Evolutionary conservation across 2,329 filamentous ascomycete species (phyloP).

Genomic region (Cucurbitaria berberidis): DNA sequence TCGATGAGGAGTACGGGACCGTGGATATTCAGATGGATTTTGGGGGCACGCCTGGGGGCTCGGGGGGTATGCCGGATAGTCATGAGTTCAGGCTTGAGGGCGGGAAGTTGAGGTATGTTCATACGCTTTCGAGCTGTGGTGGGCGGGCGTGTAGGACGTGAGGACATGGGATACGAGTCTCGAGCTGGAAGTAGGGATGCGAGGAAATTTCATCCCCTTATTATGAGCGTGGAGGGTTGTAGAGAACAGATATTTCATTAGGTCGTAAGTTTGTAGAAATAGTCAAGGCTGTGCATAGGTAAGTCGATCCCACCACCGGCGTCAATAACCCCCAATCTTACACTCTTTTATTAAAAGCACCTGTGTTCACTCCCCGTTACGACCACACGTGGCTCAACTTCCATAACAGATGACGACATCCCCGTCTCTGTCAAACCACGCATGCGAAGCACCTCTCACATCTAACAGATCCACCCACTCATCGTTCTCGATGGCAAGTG

Average conservation of each 20-base stretch:
- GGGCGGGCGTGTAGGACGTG: conserved; percentile 24
- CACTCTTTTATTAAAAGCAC: not conserved
- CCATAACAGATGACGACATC: conserved; percentile 30
- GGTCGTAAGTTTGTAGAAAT: not conserved
- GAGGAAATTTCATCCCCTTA: no score
- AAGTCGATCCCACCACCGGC: not conserved
- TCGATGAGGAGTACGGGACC: conserved; percentile 41
- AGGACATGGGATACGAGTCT: no score
- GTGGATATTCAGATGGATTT: conserved; percentile 42
- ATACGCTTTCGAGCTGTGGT: conserved; percentile 37
- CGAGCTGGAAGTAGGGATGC: no score
- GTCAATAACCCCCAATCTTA: not conserved
- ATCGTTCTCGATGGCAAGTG: conserved; percentile 39
- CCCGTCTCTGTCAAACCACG: conserved; percentile 38
- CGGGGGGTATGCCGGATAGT: conserved; percentile 36
- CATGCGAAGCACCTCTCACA: conserved; percentile 31
- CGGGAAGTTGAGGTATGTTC: conserved; percentile 40
- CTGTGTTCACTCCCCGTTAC: not conserved
- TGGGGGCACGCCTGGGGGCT: conserved; percentile 24
- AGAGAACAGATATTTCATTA: not conserved
- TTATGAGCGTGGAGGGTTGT: no score
- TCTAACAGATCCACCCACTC: conserved; percentile 35
- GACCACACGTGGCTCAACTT: not conserved
- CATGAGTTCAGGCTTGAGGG: conserved; percentile 42
- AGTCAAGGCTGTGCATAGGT: not conserved